Percentiles rank a stretch among this genome's conserved stretches.
Conservation (phyloP, 2,329 filamentous ascomycete species). For the Nigrograna mackinnonii region DNA sequence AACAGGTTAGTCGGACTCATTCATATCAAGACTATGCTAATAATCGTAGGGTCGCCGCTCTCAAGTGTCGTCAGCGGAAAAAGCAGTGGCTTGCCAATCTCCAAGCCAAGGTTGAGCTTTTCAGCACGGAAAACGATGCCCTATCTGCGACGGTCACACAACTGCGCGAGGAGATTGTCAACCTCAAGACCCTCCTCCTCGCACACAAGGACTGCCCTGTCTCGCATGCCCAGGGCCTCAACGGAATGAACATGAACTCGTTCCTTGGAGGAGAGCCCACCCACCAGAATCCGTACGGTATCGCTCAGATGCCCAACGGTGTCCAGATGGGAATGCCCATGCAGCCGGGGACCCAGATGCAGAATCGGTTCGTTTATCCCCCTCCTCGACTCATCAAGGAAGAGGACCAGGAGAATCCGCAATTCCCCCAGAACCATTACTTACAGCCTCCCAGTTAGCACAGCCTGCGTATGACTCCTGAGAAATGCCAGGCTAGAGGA, state of each 20-base stretch:
- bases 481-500: not conserved
- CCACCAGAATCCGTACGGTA: constrained; percentile 53
- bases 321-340: constrained; percentile 46
- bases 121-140: constrained; percentile 87
- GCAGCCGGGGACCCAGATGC: constrained; percentile 38
- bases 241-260: constrained; percentile 53
- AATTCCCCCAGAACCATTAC: constrained; percentile 27
- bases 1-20: constrained; percentile 71
- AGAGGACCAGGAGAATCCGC: constrained; percentile 30
- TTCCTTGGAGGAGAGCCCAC: constrained; percentile 51
- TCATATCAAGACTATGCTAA: constrained; percentile 20
- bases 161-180: constrained; percentile 89
- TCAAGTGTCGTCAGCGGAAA: constrained; percentile 97
- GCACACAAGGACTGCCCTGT: constrained; percentile 97
- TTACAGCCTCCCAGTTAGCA: constrained; percentile 34
- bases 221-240: constrained; percentile 80
- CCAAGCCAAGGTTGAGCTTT: constrained; percentile 92
- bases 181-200: constrained; percentile 87
- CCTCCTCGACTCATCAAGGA: constrained; percentile 20
- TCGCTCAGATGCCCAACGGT: constrained; percentile 47
- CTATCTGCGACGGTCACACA: constrained; percentile 82
- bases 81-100: constrained; percentile 98
- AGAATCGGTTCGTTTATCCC: constrained; percentile 42
- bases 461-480: not conserved
- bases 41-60: constrained; percentile 76